These are phyloP conservation scores for Antitrichia curtipendula DNA, from an alignment of 225 moss, liverwort and hornwort species.

Conservation along the genomic window DNA sequence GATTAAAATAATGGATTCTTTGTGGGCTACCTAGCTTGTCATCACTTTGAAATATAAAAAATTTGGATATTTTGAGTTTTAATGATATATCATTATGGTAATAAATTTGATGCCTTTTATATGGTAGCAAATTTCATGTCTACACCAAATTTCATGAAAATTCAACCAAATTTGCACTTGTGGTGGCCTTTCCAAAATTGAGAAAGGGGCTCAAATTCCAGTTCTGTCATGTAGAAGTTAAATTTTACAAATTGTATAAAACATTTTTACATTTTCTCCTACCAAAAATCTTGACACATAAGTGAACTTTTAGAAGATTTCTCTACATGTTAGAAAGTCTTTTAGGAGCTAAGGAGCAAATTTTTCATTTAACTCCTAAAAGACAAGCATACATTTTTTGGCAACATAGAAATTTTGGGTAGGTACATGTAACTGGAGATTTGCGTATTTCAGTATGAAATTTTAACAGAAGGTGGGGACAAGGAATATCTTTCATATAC, in stretches of 20 bases:
- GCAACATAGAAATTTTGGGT: too few species aligned
- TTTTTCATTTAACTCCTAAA: too few species aligned
- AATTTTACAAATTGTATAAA: neutral
- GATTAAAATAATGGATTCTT: neutral
- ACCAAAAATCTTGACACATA: neutral
- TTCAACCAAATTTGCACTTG: neutral
- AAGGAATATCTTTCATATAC: too few species aligned
- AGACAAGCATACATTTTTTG: too few species aligned
- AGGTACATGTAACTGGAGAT: too few species aligned
- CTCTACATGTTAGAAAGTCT: neutral
- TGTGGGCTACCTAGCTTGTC: neutral
- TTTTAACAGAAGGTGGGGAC: too few species aligned
- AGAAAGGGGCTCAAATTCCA: neutral
- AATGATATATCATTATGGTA: neutral
- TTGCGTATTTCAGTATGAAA: too few species aligned
- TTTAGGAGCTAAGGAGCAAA: neutral
- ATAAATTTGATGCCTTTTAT: neutral
- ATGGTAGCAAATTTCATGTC: neutral
- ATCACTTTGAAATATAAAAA: neutral
- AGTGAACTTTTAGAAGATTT: neutral
- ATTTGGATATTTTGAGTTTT: neutral
- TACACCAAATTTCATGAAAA: neutral
- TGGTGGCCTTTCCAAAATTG: neutral
- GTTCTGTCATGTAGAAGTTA: neutral
- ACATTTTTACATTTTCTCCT: fast-evolving